These are phyloP conservation scores for Cladophialophora carrionii DNA, from an alignment of 2,329 filamentous ascomycete genomes.

Conservation along the genomic window DNA sequence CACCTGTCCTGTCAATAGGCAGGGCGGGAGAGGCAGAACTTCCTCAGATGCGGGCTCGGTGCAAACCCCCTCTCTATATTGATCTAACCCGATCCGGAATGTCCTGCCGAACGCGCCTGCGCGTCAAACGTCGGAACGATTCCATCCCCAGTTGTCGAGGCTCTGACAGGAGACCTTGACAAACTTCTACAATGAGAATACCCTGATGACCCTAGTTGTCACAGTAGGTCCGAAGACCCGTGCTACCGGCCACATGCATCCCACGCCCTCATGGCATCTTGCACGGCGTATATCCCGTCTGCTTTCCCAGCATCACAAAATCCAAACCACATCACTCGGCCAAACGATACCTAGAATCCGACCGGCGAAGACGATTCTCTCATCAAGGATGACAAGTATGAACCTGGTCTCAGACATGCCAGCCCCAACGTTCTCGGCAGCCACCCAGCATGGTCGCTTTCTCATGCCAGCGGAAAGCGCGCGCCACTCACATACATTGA, in stretches of 20 bases:
- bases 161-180: neutral
- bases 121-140: neutral
- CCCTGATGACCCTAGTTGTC: neutral
- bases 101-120: neutral
- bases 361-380: neutral
- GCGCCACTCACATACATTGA: slow-evolving; percentile 19
- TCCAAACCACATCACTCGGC: neutral
- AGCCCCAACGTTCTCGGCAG: neutral
- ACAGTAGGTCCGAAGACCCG: neutral
- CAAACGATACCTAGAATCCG: neutral
- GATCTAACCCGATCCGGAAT: neutral
- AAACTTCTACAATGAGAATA: neutral
- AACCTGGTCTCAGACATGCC: neutral
- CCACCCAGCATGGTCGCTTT: slow-evolving; percentile 14
- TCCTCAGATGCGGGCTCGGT: neutral
- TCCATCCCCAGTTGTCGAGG: neutral
- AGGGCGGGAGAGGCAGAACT: neutral
- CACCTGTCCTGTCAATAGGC: neutral
- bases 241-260: neutral
- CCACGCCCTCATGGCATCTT: neutral
- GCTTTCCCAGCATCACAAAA: neutral
- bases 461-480: slow-evolving; percentile 19
- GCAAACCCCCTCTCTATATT: neutral
- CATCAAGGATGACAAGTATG: neutral
- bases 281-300: neutral